Percentiles rank a stretch among this genome's conserved stretches.
Evolutionary conservation across 2,329 filamentous ascomycete species (phyloP).

Genomic region (Phialocephala sp.): DNA sequence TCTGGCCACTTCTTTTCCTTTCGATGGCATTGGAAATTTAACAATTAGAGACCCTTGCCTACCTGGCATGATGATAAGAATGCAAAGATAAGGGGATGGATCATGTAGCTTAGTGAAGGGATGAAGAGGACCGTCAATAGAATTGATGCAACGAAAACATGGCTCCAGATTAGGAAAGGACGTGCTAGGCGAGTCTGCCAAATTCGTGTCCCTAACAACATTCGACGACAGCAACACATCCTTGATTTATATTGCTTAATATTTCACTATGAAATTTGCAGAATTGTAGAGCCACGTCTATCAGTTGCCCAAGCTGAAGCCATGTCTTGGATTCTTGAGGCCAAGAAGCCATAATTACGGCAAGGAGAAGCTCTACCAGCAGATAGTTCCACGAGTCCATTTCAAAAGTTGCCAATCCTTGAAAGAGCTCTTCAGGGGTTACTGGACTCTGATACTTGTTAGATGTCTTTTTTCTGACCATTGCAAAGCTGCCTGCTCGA

Average conservation of each 20-base stretch:
- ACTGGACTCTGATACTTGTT: too few relatives aligned
- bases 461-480: too few relatives aligned
- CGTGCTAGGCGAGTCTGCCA: background rate
- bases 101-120: background rate
- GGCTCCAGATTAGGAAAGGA: background rate
- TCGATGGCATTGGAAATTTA: constrained; percentile 8
- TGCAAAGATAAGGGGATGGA: background rate
- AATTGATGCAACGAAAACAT: constrained; percentile 2
- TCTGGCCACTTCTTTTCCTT: background rate
- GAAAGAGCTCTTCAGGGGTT: too few relatives aligned
- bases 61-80: constrained; percentile 4
- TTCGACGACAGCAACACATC: background rate
- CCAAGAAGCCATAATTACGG: too few relatives aligned
- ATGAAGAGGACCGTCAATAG: background rate
- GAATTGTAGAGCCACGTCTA: background rate
- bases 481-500: too few relatives aligned
- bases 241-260: background rate
- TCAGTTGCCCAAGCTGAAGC: too few relatives aligned
- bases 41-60: constrained; percentile 3
- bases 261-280: background rate
- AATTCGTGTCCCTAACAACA: background rate
- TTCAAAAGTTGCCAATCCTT: too few relatives aligned
- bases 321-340: too few relatives aligned
- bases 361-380: too few relatives aligned
- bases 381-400: too few relatives aligned